phyloP scores from a whole-genome alignment of 306 rosid genomes.

The Abrus pulchellus region DNA sequence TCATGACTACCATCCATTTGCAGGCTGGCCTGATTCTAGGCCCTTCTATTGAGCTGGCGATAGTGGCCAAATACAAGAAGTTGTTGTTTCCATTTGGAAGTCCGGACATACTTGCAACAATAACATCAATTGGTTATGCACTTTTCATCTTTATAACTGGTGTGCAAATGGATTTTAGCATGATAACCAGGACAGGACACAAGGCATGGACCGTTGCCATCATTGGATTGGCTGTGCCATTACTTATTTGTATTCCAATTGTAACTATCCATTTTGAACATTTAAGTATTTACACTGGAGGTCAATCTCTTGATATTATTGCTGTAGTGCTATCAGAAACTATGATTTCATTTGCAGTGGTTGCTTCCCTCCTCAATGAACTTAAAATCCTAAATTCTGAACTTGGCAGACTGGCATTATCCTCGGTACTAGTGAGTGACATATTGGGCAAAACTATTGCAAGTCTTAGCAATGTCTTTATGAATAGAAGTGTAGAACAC shows the following conservation, averaged over 20 bases:
- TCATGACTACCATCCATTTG: conserved; percentile 7
- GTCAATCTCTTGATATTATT: background rate
- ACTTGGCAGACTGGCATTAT: conserved; percentile 51
- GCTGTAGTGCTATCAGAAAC: conserved; percentile 39
- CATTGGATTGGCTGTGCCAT: conserved; percentile 39
- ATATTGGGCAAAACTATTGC: background rate
- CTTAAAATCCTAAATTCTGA: conserved; percentile 57
- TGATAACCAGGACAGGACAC: conserved; percentile 57
- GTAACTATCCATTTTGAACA: background rate
- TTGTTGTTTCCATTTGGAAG: conserved; percentile 48
- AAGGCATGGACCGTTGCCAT: conserved; percentile 52
- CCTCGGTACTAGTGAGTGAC: conserved; percentile 57
- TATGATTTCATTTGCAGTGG: conserved; percentile 49
- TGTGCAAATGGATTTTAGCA: conserved; percentile 66
- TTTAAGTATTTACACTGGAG: background rate
- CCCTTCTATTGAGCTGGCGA: conserved; percentile 35
- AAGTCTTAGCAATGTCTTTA: background rate
- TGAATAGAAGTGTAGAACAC: too few species aligned
- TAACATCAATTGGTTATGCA: conserved; percentile 57
- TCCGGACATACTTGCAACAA: conserved; percentile 48
- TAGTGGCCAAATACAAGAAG: background rate
- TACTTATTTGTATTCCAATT: background rate
- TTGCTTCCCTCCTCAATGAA: conserved; percentile 52
- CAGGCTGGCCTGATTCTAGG: conserved; percentile 68
- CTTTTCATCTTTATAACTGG: conserved; percentile 56